Evolutionary conservation across 495 filamentous ascomycete species (phyloP).

Genomic region (Thermochaetoides thermophila): DNA sequence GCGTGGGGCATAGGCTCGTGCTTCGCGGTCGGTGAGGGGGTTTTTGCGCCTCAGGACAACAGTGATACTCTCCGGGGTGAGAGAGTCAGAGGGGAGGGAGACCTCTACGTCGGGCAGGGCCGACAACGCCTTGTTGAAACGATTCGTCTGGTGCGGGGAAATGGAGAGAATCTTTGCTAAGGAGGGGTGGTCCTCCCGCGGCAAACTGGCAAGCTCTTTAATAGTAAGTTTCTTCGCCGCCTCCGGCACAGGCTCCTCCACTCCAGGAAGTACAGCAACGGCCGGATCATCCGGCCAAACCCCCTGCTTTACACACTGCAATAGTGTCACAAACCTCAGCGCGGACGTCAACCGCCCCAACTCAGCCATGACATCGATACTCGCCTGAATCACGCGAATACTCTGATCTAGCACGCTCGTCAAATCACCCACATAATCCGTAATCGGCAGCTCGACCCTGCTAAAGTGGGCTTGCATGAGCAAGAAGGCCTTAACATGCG

Average conservation of each 20-base stretch:
- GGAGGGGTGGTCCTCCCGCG: not conserved
- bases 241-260: slow-evolving; percentile 24
- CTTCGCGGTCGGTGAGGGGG: slow-evolving; percentile 41
- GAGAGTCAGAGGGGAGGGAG: slow-evolving; percentile 41
- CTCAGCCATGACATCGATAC: slow-evolving; percentile 89
- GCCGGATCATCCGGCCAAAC: slow-evolving; percentile 78
- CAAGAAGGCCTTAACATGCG: slow-evolving; percentile 92
- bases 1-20: slow-evolving; percentile 63
- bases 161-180: too few relatives aligned
- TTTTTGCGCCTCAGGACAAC: slow-evolving; percentile 56
- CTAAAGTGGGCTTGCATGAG: slow-evolving; percentile 91
- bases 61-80: slow-evolving; percentile 43
- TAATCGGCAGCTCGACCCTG: slow-evolving; percentile 80
- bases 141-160: too few relatives aligned
- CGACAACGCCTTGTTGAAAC: slow-evolving; percentile 43
- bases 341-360: slow-evolving; percentile 62
- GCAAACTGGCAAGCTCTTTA: not conserved
- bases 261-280: slow-evolving; percentile 68
- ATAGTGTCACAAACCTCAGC: slow-evolving; percentile 63
- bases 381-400: slow-evolving; percentile 86
- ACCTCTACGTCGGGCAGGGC: slow-evolving; percentile 57
- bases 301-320: slow-evolving; percentile 84
- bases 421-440: slow-evolving; percentile 94
- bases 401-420: slow-evolving; percentile 75
- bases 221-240: slow-evolving; percentile 23